Base-by-base conservation (phyloP, 129 eudicot genomes). In the Pulicaria dysenterica region DNA sequence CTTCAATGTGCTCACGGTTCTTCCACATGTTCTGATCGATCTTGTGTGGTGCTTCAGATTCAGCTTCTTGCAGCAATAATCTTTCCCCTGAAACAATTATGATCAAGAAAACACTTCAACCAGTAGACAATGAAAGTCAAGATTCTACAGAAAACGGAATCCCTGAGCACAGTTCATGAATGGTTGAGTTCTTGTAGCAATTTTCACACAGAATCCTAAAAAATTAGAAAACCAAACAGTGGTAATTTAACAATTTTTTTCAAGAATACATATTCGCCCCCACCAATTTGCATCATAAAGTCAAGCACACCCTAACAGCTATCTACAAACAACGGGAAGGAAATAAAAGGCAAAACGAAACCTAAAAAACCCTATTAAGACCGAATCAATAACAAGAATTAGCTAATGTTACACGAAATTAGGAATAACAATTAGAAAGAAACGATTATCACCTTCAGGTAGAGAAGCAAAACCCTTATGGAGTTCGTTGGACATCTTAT, bases 1-100 rank as follows among this genome's bases (percentile, higher is more conserved):
- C 98, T 74, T 93, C 98, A 13, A 93, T 83, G 75, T 93, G 91
- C 67, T 93, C 98, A 51, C 96, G 80, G 64, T 93, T 89, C 92
- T 87, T 93, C 96, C 96, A 93, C 95, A 93, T 82, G 79, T 93
- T 93, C 76, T 93, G 95, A 36, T 93, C 98, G 38, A 93, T 83
- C 78, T 93, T 93, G 74, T 89, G 96, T 14, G 98, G 98, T 78
- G 96, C 87, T 44, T 87, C 64, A 41, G 83, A 15, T 42, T 83
- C 90, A 6, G 88, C 95, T 83, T 93, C 95, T 43, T 78, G 84
- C 60, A 85, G 38, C 82, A 93, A 62, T 34, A 73, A 64, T 37
- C 67, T 73, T 72, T 83, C 92, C 60, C 81, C 98, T 89, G 74
- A 72, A 38, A 73, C 50, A 46, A 46, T 24, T 24, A 10, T 7